phyloP scores from a whole-genome alignment of 1,139 yeast species.

The Petasospora fabianii region DNA sequence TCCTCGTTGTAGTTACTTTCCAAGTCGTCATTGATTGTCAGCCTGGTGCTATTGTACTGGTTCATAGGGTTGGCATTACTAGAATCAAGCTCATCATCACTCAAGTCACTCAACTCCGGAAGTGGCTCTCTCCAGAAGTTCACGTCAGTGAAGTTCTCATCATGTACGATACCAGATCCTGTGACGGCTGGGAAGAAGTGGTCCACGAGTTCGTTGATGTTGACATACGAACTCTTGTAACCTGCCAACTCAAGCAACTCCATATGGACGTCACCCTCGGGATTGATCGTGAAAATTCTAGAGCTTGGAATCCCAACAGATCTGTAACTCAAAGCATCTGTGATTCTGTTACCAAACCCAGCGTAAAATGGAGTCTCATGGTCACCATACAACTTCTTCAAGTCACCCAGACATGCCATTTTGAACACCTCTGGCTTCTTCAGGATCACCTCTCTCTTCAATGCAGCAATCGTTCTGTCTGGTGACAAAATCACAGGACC shows the following conservation, averaged over 20 bases:
- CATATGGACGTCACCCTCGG: slow-evolving; percentile 97
- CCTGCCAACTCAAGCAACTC: slow-evolving; percentile 94
- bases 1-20: slow-evolving; percentile 22
- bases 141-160: slow-evolving; percentile 76
- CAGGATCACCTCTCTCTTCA: slow-evolving; percentile 84
- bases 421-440: slow-evolving; percentile 97
- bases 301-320: slow-evolving; percentile 94
- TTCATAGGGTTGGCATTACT: slow-evolving; percentile 9
- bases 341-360: slow-evolving; percentile 95
- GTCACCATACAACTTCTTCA: slow-evolving; percentile 55
- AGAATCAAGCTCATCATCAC: slow-evolving; percentile 26
- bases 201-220: slow-evolving; percentile 91
- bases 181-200: slow-evolving; percentile 93
- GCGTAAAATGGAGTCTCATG: slow-evolving; percentile 82
- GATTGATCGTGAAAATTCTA: slow-evolving; percentile 91
- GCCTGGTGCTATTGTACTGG: slow-evolving; percentile 1
- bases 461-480: slow-evolving; percentile 94
- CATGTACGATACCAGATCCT: slow-evolving; percentile 35
- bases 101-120: slow-evolving; percentile 44
- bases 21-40: slow-evolving; percentile 21
- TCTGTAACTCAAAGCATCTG: slow-evolving; percentile 94
- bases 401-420: slow-evolving; percentile 93
- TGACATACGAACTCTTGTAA: slow-evolving; percentile 79
- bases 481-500: slow-evolving; percentile 98
- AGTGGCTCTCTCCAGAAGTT: slow-evolving; percentile 91